Evolutionary conservation across 352 stramenopile species (phyloP).

Genomic region (Bremia lactucae): DNA sequence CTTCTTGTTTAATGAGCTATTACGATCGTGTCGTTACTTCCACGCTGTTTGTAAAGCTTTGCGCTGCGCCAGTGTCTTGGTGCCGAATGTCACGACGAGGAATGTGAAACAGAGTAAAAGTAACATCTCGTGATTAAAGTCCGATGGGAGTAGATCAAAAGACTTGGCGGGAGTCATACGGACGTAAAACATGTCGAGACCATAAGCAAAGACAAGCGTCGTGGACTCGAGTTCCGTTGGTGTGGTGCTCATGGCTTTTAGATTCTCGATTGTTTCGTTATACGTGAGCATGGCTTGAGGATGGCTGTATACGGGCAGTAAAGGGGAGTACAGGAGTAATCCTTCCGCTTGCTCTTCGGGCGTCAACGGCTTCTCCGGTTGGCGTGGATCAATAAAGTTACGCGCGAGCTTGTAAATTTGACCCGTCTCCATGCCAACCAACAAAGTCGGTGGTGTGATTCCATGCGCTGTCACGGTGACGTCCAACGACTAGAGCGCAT

Average conservation of each 20-base stretch:
- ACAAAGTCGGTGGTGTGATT: conserved; percentile 91
- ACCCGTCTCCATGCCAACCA: conserved; percentile 87
- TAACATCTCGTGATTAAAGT: conserved; percentile 93
- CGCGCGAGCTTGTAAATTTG: conserved; percentile 90
- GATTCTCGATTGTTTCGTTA: conserved; percentile 82
- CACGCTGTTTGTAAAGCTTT: conserved; percentile 76
- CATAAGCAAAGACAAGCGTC: conserved; percentile 88
- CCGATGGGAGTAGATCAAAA: conserved; percentile 93
- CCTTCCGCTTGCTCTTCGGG: conserved; percentile 74
- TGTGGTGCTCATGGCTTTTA: conserved; percentile 52
- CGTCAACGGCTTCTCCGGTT: conserved; percentile 87
- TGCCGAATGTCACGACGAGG: conserved; percentile 57
- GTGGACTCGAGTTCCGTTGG: conserved; percentile 91
- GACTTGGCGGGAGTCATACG: conserved; percentile 88
- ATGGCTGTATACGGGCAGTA: conserved; percentile 84
- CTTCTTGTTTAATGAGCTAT: conserved; percentile 13
- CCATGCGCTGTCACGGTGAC: conserved; percentile 89
- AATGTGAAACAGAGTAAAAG: conserved; percentile 85
- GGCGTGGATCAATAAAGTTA: conserved; percentile 89
- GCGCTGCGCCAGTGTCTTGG: conserved; percentile 50
- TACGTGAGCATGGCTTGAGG: conserved; percentile 85
- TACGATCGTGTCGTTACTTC: conserved; percentile 44
- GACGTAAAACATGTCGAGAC: conserved; percentile 91
- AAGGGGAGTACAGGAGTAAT: conserved; percentile 79
- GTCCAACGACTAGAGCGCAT: conserved; percentile 53